Conservation (phyloP, 1,284 basidiomycete species). For the Cystobasidium slooffiae region DNA sequence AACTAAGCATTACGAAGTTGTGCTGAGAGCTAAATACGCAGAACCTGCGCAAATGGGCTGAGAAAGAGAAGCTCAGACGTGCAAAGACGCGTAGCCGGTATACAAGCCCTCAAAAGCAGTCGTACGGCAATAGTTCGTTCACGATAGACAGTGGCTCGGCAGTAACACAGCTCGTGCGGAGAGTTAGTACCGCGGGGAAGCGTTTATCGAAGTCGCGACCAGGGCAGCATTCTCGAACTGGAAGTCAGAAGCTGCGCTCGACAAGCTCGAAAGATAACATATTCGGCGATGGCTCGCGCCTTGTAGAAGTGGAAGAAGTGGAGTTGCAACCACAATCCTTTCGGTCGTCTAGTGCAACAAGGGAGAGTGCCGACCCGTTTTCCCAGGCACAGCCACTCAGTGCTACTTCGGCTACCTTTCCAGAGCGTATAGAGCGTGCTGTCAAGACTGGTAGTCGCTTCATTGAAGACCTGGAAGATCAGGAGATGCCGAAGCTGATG, state of each 20-base stretch:
- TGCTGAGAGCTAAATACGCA: background rate
- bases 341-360: background rate
- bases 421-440: constrained; percentile 39
- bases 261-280: constrained; percentile 7
- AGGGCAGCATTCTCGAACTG: background rate
- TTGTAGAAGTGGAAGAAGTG: constrained; percentile 29
- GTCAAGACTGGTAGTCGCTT: constrained; percentile 41
- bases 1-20: constrained; percentile 5
- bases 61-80: constrained; percentile 40
- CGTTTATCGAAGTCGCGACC: background rate
- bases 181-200: constrained; percentile 23
- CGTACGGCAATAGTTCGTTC: background rate
- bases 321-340: constrained; percentile 23
- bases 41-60: constrained; percentile 36
- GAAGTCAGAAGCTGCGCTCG: constrained; percentile 6
- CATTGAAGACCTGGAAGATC: constrained; percentile 44
- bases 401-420: constrained; percentile 10
- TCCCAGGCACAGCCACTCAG: constrained; percentile 19
- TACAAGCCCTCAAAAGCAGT: constrained; percentile 6
- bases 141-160: constrained; percentile 1
- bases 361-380: constrained; percentile 1
- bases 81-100: constrained; percentile 36
- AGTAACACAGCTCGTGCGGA: constrained; percentile 16
- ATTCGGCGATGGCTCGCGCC: background rate
- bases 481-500: constrained; percentile 17